Conservation (phyloP, 768 basidiomycete genomes). For the Termitomyces titanicus region DNA sequence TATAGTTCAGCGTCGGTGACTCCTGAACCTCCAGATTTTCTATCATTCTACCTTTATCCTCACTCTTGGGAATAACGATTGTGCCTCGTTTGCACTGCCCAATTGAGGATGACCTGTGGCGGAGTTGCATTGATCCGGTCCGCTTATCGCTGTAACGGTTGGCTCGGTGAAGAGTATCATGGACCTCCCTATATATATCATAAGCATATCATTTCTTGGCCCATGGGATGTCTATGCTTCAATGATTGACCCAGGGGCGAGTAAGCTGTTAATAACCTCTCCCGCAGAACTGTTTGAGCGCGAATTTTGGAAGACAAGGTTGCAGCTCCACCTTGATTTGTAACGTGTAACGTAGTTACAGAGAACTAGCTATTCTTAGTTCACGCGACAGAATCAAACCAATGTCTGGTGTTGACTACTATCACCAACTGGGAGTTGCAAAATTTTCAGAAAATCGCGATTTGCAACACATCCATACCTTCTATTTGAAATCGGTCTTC, state of each 20-base stretch:
- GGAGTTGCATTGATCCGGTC: conserved; percentile 28
- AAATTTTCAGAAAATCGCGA: no score
- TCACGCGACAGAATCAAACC: no score
- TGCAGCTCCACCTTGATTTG: conserved; percentile 59
- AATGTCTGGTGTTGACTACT: no score
- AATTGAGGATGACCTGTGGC: conserved; percentile 58
- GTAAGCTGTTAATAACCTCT: conserved; percentile 45
- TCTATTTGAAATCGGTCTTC: no score
- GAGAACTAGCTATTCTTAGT: no score
- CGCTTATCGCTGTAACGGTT: conserved; percentile 28
- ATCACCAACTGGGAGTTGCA: no score
- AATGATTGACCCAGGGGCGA: conserved; percentile 34
- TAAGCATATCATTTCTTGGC: not conserved
- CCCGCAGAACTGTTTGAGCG: conserved; percentile 45
- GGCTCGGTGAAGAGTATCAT: conserved; percentile 30
- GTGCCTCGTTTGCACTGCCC: conserved; percentile 63
- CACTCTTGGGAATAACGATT: conserved; percentile 60
- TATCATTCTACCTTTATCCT: conserved; percentile 41
- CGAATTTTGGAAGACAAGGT: conserved; percentile 50
- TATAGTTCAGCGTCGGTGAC: conserved; percentile 3
- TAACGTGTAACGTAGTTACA: no score
- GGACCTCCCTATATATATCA: conserved; percentile 15
- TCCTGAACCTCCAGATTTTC: conserved; percentile 39
- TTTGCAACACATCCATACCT: no score
- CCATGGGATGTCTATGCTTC: no score